Percentiles rank a stretch among this genome's conserved stretches.
Evolutionary conservation across 306 rosid genomes (phyloP).

Genomic region (Acmispon strigosus): DNA sequence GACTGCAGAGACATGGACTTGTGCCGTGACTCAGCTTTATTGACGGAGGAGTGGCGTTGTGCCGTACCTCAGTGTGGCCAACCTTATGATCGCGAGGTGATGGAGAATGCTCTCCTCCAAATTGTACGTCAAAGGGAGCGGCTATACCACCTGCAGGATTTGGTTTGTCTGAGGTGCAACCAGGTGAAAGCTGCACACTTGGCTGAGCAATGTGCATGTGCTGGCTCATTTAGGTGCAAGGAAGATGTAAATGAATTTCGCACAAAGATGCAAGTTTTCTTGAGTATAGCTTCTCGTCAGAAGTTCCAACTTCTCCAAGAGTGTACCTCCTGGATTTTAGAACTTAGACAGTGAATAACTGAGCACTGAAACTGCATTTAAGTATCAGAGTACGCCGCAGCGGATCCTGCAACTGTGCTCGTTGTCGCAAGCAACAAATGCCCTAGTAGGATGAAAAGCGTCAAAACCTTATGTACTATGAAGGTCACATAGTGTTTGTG

Average conservation of each 20-base stretch:
- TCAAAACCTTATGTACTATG: too few species aligned
- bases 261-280: constrained; percentile 56
- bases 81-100: constrained; percentile 73
- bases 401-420: background rate
- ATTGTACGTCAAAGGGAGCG: constrained; percentile 83
- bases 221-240: constrained; percentile 71
- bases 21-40: constrained; percentile 62
- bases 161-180: constrained; percentile 57
- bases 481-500: too few species aligned
- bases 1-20: constrained; percentile 89
- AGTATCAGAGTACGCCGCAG: background rate
- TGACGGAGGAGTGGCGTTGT: constrained; percentile 73
- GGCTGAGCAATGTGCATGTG: constrained; percentile 78
- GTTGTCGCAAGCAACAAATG: too few species aligned
- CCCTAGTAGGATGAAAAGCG: background rate
- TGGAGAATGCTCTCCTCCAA: constrained; percentile 78
- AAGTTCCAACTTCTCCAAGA: constrained; percentile 80
- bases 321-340: constrained; percentile 73
- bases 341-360: constrained; percentile 16
- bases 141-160: constrained; percentile 74
- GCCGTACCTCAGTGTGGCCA: constrained; percentile 87
- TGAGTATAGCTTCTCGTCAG: constrained; percentile 59
- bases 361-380: too few species aligned
- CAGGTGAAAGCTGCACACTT: constrained; percentile 87
- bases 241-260: constrained; percentile 46